phyloP scores from a whole-genome alignment of 1,284 basidiomycete species.

The Quambalaria eucalypti region DNA sequence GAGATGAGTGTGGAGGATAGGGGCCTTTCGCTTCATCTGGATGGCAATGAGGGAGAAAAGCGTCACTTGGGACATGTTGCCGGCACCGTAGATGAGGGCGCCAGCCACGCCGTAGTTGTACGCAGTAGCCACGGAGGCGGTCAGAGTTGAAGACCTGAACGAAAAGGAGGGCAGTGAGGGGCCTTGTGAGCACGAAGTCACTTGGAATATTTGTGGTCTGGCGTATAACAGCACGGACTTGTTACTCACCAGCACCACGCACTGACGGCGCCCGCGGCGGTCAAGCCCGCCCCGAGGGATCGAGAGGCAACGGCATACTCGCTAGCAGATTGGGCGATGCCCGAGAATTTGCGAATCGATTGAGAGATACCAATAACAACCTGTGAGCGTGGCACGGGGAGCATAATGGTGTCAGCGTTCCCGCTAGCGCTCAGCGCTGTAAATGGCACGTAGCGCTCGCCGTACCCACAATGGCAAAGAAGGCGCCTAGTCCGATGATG shows the following conservation, averaged over 20 bases:
- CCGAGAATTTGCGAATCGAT: conserved; percentile 20
- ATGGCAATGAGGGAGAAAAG: conserved; percentile 35
- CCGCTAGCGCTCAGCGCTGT: too few species aligned
- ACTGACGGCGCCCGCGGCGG: conserved; percentile 27
- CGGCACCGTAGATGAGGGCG: conserved; percentile 32
- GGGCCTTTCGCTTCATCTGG: conserved; percentile 32
- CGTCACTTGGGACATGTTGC: conserved; percentile 30
- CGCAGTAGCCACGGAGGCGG: conserved; percentile 27
- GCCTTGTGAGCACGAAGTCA: too few species aligned
- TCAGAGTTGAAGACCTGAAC: conserved; percentile 31
- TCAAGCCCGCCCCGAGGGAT: conserved; percentile 32
- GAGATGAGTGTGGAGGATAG: conserved; percentile 32
- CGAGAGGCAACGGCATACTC: conserved; percentile 31
- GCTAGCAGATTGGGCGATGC: conserved; percentile 21
- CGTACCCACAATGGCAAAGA: conserved; percentile 34
- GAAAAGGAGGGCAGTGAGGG: too few species aligned
- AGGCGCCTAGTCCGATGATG: conserved; percentile 36
- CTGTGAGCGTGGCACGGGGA: too few species aligned
- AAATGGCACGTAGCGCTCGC: too few species aligned
- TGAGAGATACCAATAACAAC: conserved; percentile 28
- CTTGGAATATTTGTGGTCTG: too few species aligned
- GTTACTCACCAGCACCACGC: conserved; percentile 19
- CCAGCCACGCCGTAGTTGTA: conserved; percentile 41
- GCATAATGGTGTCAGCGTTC: neutral
- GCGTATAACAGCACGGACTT: too few species aligned